Conservation (phyloP, 768 basidiomycete genomes). For the Leccinellum luteum region DNA sequence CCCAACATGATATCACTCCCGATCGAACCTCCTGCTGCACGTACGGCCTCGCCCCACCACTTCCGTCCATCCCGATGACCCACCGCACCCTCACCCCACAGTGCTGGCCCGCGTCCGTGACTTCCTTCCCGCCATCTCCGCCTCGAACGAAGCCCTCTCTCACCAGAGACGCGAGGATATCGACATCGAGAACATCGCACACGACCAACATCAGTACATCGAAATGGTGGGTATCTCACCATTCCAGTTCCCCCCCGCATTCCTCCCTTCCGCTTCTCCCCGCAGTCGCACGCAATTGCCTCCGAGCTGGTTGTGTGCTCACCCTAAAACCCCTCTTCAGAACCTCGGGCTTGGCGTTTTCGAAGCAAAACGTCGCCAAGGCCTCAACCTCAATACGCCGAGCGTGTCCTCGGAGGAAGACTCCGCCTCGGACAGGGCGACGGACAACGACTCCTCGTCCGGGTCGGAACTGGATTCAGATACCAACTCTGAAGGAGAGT, state of each 20-base stretch:
- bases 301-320: not conserved
- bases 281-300: not conserved
- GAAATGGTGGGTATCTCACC: conserved; percentile 62
- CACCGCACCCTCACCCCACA: conserved; percentile 24
- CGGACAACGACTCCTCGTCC: conserved; percentile 6
- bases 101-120: conserved; percentile 65
- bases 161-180: conserved; percentile 53
- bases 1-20: conserved; percentile 23
- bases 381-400: conserved; percentile 12
- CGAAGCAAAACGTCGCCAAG: conserved; percentile 35
- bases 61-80: conserved; percentile 2
- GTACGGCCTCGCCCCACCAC: conserved; percentile 34
- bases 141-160: conserved; percentile 56
- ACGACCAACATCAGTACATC: conserved; percentile 51
- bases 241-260: not conserved
- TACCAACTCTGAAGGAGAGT: conserved; percentile 16
- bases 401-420: conserved; percentile 15
- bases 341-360: conserved; percentile 66
- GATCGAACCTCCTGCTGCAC: conserved; percentile 45
- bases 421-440: not conserved
- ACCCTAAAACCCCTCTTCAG: conserved; percentile 30
- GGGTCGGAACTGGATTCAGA: conserved; percentile 11
- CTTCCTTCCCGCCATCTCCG: conserved; percentile 65
- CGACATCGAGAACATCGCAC: conserved; percentile 65
- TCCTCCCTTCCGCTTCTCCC: not conserved